Conservation (phyloP, 2,329 filamentous ascomycete genomes). For the Colletotrichum lindemuthianum region DNA sequence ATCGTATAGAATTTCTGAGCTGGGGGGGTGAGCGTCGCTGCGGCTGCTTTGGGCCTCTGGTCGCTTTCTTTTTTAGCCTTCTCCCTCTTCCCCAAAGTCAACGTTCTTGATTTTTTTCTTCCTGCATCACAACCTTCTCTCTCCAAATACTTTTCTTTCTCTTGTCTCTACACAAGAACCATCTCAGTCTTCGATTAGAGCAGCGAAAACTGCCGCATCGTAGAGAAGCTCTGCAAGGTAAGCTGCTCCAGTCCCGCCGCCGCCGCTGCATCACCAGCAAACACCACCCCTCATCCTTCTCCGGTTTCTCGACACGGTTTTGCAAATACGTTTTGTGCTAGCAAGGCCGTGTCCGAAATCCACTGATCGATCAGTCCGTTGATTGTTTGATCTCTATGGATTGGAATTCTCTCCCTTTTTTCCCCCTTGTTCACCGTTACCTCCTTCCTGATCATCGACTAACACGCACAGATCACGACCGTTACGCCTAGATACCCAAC, state of each 20-base stretch:
- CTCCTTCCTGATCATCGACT: slow-evolving; percentile 13
- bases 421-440: slow-evolving; percentile 6
- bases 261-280: neutral
- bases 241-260: slow-evolving; percentile 22
- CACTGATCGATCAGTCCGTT: too few species aligned
- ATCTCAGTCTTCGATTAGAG: slow-evolving; percentile 39
- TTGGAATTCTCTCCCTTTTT: too few species aligned
- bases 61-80: slow-evolving; percentile 51
- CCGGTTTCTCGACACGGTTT: neutral
- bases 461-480: slow-evolving; percentile 34
- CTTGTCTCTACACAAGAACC: slow-evolving; percentile 37
- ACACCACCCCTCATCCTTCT: slow-evolving; percentile 5
- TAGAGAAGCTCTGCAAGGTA: slow-evolving; percentile 35
- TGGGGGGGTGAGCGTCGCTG: slow-evolving; percentile 37
- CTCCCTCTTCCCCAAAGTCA: slow-evolving; percentile 35
- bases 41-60: slow-evolving; percentile 25
- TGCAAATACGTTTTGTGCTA: too few species aligned
- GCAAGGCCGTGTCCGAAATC: too few species aligned
- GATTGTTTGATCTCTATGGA: too few species aligned
- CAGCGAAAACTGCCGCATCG: slow-evolving; percentile 40
- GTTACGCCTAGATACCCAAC: slow-evolving; percentile 34
- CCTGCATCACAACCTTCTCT: slow-evolving; percentile 27
- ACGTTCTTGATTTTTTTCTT: slow-evolving; percentile 33
- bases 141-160: slow-evolving; percentile 19
- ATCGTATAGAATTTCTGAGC: slow-evolving; percentile 57